Conservation (phyloP, 768 basidiomycete species). For the Dacryopinax spathularia region DNA sequence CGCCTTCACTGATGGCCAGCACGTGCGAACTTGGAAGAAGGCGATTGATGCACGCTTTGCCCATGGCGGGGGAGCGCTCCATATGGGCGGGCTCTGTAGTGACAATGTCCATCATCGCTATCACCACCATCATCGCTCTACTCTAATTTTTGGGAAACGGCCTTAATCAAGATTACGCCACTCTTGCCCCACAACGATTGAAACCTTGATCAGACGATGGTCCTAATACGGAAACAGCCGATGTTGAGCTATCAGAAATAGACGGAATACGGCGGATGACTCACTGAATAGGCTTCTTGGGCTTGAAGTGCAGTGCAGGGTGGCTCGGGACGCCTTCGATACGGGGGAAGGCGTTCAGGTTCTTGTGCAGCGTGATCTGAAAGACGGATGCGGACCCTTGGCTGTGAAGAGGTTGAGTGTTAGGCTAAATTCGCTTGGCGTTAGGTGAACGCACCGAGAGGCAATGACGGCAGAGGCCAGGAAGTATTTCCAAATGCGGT, state of each 20-base stretch:
- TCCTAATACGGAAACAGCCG: neutral
- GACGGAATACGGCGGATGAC: neutral
- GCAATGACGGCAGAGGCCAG: slow-evolving; percentile 79
- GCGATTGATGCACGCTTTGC: too few relatives aligned
- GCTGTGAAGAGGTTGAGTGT: slow-evolving; percentile 23
- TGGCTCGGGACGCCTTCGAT: slow-evolving; percentile 74
- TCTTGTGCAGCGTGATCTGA: slow-evolving; percentile 97
- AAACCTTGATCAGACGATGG: neutral
- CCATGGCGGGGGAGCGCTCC: too few relatives aligned
- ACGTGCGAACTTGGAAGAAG: too few relatives aligned
- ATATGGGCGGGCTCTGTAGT: too few relatives aligned
- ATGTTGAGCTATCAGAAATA: neutral
- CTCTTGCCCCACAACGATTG: too few relatives aligned
- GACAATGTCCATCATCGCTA: too few relatives aligned
- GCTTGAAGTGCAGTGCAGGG: slow-evolving; percentile 16
- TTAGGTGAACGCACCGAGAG: slow-evolving; percentile 39
- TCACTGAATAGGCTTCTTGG: slow-evolving; percentile 6
- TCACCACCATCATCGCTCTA: too few relatives aligned
- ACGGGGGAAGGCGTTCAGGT: slow-evolving; percentile 89
- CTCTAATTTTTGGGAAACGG: too few relatives aligned
- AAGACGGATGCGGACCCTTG: slow-evolving; percentile 88
- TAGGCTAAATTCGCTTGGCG: neutral
- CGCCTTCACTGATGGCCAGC: too few relatives aligned
- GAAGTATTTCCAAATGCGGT: slow-evolving; percentile 94
- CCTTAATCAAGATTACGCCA: too few relatives aligned